Evolutionary conservation across 2,329 filamentous ascomycete species (phyloP), one percentile per base, ranked within the genome.

Genomic region (Phaeosphaeriaceae sp.): DNA sequence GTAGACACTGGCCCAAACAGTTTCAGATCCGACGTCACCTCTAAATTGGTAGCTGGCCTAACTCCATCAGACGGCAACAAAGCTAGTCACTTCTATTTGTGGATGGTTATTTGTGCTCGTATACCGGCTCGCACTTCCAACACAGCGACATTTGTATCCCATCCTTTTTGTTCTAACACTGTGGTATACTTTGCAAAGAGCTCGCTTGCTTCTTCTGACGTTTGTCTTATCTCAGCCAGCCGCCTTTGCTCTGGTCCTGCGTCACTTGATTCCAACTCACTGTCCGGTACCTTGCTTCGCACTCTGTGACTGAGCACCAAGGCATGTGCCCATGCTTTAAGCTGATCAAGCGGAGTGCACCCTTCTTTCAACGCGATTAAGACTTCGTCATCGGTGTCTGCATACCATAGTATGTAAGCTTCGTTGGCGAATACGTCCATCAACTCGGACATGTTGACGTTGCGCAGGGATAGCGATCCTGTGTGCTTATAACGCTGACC

Each of bases 331-430:
- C 86, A 88, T 21, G 83, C 84, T 60, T 80, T 80, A 6, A 88
- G 69, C 52, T 87, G 81, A 16, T 79, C 74, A 17, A 61, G 63
- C 11, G 81, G 67, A 2, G 74, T 74, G 16, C 79, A 81, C 2
- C 74, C 77, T 45, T 82, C 78, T 69, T 90, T 90, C 37, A 93
- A 69, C 9, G 87, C 80, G 54, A 92, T 86, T 33, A 79, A 77
- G 30, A 75, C 79, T 48, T 77, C 74, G 6, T 38, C 28, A 15
- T 47, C 46, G 21, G 34, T 20, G 72, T 61, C 67, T 33, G 67
- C 43, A 43, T 81, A 79, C 76, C 82, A 86, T 54, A 92, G 76
- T 20, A 91, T 76, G 65, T 90, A 90, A 16, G 74, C 67, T 48
- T 84, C 77, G 2, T 76, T 52, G 3, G 68, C 54, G 69, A 82